Evolutionary conservation across 345 rosid species (phyloP).

Genomic region (Iberis pinnata): DNA sequence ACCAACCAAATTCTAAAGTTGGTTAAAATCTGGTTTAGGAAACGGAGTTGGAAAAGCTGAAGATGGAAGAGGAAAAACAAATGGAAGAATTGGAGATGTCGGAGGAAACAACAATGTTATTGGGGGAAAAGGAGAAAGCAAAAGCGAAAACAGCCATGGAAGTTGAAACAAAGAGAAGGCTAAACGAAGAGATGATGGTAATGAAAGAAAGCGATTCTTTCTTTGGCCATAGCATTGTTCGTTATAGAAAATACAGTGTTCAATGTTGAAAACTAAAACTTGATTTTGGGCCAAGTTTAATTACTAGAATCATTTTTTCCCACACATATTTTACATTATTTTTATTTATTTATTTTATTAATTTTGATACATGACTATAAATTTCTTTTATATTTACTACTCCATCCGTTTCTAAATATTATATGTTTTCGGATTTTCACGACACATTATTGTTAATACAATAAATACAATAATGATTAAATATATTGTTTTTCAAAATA

Average conservation of each 20-base stretch:
- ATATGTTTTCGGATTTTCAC: too few relatives aligned
- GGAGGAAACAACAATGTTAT: slow-evolving; percentile 59
- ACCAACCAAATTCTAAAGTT: neutral
- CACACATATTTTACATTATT: too few relatives aligned
- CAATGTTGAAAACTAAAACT: too few relatives aligned
- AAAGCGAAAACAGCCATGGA: slow-evolving; percentile 61
- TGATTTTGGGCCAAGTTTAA: too few relatives aligned
- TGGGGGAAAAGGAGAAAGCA: slow-evolving; percentile 52
- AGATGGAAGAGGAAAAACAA: slow-evolving; percentile 52
- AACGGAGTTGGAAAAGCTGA: slow-evolving; percentile 52
- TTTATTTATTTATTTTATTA: too few relatives aligned
- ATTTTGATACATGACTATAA: too few relatives aligned
- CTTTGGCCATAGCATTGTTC: slow-evolving; percentile 26
- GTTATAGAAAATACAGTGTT: slow-evolving; percentile 62
- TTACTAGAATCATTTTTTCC: too few relatives aligned
- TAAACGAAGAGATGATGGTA: slow-evolving; percentile 38
- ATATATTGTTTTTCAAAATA: too few relatives aligned
- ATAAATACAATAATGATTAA: too few relatives aligned
- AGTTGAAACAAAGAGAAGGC: slow-evolving; percentile 46
- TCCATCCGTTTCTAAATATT: too few relatives aligned
- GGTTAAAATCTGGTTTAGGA: slow-evolving; percentile 38
- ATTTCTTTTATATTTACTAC: too few relatives aligned
- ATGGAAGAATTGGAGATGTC: slow-evolving; percentile 54
- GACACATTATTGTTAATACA: too few relatives aligned
- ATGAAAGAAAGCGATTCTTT: slow-evolving; percentile 38